Conservation (phyloP, 2,329 filamentous ascomycete genomes). For the Trichocomaceae sp. region DNA sequence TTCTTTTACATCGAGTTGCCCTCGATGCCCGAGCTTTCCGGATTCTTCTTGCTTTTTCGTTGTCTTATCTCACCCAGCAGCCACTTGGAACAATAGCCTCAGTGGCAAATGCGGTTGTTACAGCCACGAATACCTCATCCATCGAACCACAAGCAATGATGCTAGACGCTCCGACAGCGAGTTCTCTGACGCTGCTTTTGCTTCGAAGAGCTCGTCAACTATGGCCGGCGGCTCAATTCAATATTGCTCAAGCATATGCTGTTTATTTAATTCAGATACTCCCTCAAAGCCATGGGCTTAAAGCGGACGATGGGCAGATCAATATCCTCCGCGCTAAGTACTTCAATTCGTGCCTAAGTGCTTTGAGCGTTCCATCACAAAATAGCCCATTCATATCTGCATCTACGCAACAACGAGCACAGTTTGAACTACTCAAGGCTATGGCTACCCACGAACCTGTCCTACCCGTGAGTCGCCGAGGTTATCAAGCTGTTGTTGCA, state of each 20-base stretch:
- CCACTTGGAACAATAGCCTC: conserved; percentile 15
- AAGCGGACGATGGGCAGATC: conserved; percentile 2
- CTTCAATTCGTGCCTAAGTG: conserved; percentile 45
- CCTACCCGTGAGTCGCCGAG: conserved; percentile 50
- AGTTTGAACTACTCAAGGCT: conserved; percentile 50
- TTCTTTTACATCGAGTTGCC: conserved; percentile 40
- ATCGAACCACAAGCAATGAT: conserved; percentile 11
- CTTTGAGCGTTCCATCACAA: conserved; percentile 45
- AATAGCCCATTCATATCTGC: conserved; percentile 45
- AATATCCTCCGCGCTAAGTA: conserved; percentile 32
- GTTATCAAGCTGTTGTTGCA: conserved; percentile 51
- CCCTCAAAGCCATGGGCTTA: not conserved
- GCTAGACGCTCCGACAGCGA: conserved; percentile 22
- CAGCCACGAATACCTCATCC: conserved; percentile 2
- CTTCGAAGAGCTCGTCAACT: conserved; percentile 46
- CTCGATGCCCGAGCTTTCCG: conserved; percentile 39
- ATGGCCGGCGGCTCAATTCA: conserved; percentile 42
- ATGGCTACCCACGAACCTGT: conserved; percentile 52
- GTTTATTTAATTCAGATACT: conserved; percentile 24
- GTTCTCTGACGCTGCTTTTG: conserved; percentile 41
- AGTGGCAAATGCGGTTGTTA: not conserved
- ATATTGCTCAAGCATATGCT: conserved; percentile 37
- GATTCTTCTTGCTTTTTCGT: conserved; percentile 35
- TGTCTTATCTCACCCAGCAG: conserved; percentile 28
- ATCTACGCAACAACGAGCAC: conserved; percentile 49